A percentile compares a stretch with the other conserved stretches of the same genome.
Conservation (phyloP, 1,284 basidiomycete genomes). For the Ceratobasidium sp. region DNA sequence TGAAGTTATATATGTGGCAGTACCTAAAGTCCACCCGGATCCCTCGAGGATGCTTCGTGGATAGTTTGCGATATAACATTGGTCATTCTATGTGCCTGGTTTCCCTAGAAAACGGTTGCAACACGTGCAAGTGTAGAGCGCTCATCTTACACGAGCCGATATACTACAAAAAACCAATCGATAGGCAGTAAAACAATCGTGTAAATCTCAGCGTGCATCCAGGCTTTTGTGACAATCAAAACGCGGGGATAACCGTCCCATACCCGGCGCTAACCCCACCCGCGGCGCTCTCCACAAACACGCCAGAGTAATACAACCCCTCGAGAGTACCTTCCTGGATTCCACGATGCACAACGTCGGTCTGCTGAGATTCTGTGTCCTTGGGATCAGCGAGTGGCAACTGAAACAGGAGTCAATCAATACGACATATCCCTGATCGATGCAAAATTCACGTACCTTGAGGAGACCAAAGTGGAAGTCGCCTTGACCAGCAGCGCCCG, state of each 20-base stretch:
- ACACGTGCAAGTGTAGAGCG: no score
- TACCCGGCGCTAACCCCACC: constrained; percentile 42
- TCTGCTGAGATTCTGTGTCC: constrained; percentile 52
- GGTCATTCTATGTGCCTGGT: no score
- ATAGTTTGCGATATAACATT: no score
- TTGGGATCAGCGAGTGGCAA: constrained; percentile 60
- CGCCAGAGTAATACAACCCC: constrained; percentile 43
- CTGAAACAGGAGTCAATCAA: constrained; percentile 47
- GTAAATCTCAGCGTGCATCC: neutral
- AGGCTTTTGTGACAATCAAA: neutral
- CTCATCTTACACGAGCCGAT: no score
- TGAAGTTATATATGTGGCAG: no score
- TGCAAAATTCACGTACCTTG: neutral
- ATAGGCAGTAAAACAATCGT: neutral
- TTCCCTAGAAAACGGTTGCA: no score
- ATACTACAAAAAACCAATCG: no score
- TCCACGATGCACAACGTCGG: constrained; percentile 43
- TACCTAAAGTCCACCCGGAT: no score
- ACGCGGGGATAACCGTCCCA: constrained; percentile 26
- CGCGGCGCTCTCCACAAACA: constrained; percentile 42
- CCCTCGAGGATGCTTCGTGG: no score
- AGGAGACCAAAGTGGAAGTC: constrained; percentile 42
- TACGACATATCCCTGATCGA: neutral
- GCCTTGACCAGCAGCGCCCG: constrained; percentile 43
- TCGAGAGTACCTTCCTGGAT: constrained; percentile 43